These are phyloP conservation scores for Escallonia rubra DNA, from an alignment of 129 eudicot genomes.

Conservation along the genomic window DNA sequence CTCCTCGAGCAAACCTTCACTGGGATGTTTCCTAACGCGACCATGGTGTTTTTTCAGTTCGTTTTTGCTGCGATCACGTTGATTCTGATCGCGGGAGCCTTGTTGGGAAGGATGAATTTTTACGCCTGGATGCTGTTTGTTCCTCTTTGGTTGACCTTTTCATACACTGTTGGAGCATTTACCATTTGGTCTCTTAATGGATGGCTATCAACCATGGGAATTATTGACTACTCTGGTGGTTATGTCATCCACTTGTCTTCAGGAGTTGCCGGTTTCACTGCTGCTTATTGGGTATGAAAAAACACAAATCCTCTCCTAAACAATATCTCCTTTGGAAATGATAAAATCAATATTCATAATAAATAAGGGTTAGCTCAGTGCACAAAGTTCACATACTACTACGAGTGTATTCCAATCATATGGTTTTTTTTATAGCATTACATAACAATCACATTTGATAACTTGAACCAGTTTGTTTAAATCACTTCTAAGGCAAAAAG, in stretches of 20 bases:
- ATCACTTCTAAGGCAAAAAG: too few species aligned
- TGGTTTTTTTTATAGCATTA: too few species aligned
- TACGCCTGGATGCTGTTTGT: conserved; percentile 52
- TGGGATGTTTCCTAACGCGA: conserved; percentile 37
- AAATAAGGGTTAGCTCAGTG: too few species aligned
- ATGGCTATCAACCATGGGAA: conserved; percentile 26
- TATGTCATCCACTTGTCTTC: conserved; percentile 49
- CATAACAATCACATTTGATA: too few species aligned
- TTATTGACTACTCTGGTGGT: conserved; percentile 48
- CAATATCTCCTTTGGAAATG: not conserved
- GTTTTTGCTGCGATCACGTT: conserved; percentile 40
- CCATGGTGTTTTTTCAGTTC: conserved; percentile 45
- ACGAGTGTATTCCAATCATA: too few species aligned
- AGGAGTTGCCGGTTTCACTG: conserved; percentile 49
- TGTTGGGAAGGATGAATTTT: conserved; percentile 46
- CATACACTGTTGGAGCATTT: conserved; percentile 38
- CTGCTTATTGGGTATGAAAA: conserved; percentile 34
- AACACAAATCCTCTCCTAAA: not conserved
- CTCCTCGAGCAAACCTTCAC: conserved; percentile 22
- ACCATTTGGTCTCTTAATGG: conserved; percentile 37
- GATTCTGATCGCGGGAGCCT: conserved; percentile 38
- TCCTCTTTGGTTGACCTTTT: conserved; percentile 44
- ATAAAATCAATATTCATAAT: too few species aligned
- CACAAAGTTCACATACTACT: too few species aligned
- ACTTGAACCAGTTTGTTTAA: too few species aligned